phyloP scores from a whole-genome alignment of 495 filamentous ascomycete species.

The Trichoderma erinaceum region DNA sequence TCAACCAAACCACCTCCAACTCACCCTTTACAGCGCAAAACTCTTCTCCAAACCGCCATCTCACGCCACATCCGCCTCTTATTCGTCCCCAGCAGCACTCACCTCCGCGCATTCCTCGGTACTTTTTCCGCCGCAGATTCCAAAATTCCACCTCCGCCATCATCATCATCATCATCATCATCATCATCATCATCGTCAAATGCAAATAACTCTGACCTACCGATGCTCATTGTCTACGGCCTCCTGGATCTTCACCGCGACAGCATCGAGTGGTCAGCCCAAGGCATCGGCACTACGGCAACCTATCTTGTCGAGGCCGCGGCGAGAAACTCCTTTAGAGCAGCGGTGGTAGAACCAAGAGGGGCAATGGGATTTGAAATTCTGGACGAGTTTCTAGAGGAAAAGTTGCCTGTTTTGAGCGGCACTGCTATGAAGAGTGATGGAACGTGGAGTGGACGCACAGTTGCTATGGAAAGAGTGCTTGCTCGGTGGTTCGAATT shows the following conservation, averaged over 20 bases:
- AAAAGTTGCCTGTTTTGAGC: slow-evolving; percentile 58
- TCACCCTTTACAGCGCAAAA: slow-evolving; percentile 47
- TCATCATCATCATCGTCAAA: not conserved
- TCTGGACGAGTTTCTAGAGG: slow-evolving; percentile 41
- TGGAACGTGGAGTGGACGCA: slow-evolving; percentile 59
- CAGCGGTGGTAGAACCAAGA: slow-evolving; percentile 31
- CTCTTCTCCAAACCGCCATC: slow-evolving; percentile 60
- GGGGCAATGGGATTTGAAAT: not conserved
- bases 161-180: not conserved
- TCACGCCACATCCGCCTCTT: slow-evolving; percentile 61
- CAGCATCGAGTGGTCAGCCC: slow-evolving; percentile 76
- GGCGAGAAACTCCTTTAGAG: slow-evolving; percentile 29
- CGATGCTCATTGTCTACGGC: slow-evolving; percentile 57
- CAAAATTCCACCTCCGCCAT: slow-evolving; percentile 24
- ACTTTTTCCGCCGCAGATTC: slow-evolving; percentile 37
- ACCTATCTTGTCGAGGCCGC: slow-evolving; percentile 63
- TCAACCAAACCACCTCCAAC: not conserved
- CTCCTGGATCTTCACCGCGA: slow-evolving; percentile 60
- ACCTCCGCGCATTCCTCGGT: slow-evolving; percentile 69
- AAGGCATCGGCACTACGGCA: slow-evolving; percentile 67
- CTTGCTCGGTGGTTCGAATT: slow-evolving; percentile 71
- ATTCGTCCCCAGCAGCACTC: slow-evolving; percentile 68
- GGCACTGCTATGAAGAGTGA: slow-evolving; percentile 52
- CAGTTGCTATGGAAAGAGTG: slow-evolving; percentile 57
- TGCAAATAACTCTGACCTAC: not conserved